Conservation (phyloP, 345 rosid species). For the Arabidopsis suecica region DNA sequence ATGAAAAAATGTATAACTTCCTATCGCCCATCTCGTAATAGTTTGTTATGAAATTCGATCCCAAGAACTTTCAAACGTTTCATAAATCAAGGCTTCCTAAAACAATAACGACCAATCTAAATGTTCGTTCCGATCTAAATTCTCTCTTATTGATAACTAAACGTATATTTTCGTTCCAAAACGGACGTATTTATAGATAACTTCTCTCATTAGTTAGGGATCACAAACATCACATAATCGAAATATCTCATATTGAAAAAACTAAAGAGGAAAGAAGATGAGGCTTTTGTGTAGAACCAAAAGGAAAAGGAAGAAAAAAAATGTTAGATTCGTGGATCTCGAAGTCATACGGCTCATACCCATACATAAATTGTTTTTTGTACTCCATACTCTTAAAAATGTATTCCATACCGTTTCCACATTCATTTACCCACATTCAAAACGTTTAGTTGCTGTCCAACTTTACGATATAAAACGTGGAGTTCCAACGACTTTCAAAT, state of each 20-base stretch:
- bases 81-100: too few species aligned
- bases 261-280: not conserved
- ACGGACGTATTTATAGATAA: too few species aligned
- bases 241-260: not conserved
- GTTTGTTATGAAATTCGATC: too few species aligned
- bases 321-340: not conserved
- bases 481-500: not conserved
- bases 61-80: too few species aligned
- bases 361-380: not conserved
- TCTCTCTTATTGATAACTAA: too few species aligned
- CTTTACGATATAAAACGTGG: not conserved
- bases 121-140: too few species aligned
- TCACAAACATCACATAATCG: not conserved
- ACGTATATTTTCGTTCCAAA: too few species aligned
- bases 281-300: not conserved
- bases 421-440: not conserved
- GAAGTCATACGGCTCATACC: not conserved
- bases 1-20: too few species aligned
- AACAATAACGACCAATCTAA: too few species aligned
- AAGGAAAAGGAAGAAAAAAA: not conserved
- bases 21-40: too few species aligned
- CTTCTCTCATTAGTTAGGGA: not conserved
- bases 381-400: conserved; percentile 7
- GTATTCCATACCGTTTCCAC: conserved; percentile 3
- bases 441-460: conserved; percentile 4